Conservation (phyloP, 1,139 yeast species). For the Hansenula anomala region DNA sequence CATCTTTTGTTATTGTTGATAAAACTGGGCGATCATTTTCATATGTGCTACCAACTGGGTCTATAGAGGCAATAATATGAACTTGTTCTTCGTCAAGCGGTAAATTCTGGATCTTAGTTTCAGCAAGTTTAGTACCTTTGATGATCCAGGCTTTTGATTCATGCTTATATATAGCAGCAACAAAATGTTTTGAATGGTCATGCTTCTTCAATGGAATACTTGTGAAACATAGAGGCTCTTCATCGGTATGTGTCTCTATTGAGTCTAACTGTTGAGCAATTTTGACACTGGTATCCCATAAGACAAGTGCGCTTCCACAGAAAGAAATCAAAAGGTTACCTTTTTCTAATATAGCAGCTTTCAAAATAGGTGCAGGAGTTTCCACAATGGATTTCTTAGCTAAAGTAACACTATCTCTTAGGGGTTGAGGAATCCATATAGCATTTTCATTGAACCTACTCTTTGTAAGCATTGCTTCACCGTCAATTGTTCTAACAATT, state of each 20-base stretch:
- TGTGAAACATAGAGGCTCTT: slow-evolving; percentile 36
- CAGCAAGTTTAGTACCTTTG: slow-evolving; percentile 24
- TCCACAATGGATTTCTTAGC: slow-evolving; percentile 26
- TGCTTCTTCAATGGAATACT: slow-evolving; percentile 40
- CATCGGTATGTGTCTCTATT: slow-evolving; percentile 11
- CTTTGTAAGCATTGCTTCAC: slow-evolving; percentile 48
- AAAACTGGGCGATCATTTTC: slow-evolving; percentile 40
- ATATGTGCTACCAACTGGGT: slow-evolving; percentile 55
- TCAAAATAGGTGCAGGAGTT: slow-evolving; percentile 35
- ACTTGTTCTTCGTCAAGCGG: slow-evolving; percentile 27
- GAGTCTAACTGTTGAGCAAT: slow-evolving; percentile 13
- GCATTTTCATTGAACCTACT: slow-evolving; percentile 55
- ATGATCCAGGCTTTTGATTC: slow-evolving; percentile 25
- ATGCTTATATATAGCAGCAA: slow-evolving; percentile 36
- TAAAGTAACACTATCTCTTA: slow-evolving; percentile 26
- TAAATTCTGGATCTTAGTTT: slow-evolving; percentile 22
- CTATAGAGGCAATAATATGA: slow-evolving; percentile 53
- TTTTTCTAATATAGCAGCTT: slow-evolving; percentile 50
- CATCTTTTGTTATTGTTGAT: slow-evolving; percentile 52
- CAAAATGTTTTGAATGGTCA: slow-evolving; percentile 32
- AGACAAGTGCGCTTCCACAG: slow-evolving; percentile 37
- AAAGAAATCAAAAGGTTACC: slow-evolving; percentile 47
- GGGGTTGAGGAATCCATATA: slow-evolving; percentile 47
- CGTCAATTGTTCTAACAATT: slow-evolving; percentile 60
- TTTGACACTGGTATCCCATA: slow-evolving; percentile 56